These are phyloP conservation scores for Lepiota venenata DNA, from an alignment of 768 basidiomycete species.

Conservation along the genomic window DNA sequence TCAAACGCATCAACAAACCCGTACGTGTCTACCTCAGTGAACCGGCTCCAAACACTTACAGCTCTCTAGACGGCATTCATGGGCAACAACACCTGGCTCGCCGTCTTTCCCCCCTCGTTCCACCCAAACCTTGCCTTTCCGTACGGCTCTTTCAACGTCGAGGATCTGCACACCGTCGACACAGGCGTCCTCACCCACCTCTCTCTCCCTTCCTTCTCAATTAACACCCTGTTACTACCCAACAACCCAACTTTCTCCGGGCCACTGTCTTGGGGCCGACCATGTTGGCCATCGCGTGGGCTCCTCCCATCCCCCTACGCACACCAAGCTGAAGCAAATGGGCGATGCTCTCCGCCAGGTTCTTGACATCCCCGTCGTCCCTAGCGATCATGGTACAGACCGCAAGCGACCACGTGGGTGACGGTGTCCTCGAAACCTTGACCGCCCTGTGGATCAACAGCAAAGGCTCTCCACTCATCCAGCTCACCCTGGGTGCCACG, in stretches of 20 bases:
- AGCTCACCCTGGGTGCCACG: too few species aligned
- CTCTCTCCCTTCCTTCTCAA: conserved; percentile 72
- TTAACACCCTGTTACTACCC: conserved; percentile 11
- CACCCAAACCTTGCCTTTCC: conserved; percentile 71
- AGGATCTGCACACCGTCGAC: conserved; percentile 95
- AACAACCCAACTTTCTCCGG: conserved; percentile 77
- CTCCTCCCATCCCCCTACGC: conserved; percentile 85
- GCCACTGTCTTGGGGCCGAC: conserved; percentile 94
- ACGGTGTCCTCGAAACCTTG: conserved; percentile 76
- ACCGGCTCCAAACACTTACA: conserved; percentile 1
- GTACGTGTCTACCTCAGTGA: conserved; percentile 31
- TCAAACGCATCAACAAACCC: conserved; percentile 54
- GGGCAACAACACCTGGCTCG: conserved; percentile 97
- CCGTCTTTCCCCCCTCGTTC: conserved; percentile 79
- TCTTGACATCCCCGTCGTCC: conserved; percentile 72
- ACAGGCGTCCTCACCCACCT: conserved; percentile 83
- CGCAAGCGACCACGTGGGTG: conserved; percentile 95
- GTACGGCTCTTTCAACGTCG: conserved; percentile 97
- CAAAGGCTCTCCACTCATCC: too few species aligned
- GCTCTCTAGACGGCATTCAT: conserved; percentile 71
- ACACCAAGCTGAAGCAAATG: conserved; percentile 84
- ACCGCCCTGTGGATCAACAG: conserved; percentile 85
- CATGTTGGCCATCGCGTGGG: conserved; percentile 96
- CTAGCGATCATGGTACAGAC: conserved; percentile 99
- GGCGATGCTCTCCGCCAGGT: conserved; percentile 71